A percentile compares a stretch with the other conserved stretches of the same genome.
Conservation (phyloP, 345 rosid species). For the Gossypium thurberi region DNA sequence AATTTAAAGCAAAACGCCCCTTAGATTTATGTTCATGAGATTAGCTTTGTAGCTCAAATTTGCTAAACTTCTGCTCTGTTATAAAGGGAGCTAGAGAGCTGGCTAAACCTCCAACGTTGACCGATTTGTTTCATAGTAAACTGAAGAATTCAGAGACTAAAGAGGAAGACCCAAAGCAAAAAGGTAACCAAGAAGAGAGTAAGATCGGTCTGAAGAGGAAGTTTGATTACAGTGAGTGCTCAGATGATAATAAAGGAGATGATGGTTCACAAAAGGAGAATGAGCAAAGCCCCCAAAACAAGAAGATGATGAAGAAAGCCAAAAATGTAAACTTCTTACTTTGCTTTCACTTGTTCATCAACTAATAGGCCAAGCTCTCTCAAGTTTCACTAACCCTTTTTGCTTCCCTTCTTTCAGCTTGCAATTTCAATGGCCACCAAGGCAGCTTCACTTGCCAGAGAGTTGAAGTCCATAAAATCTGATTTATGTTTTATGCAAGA, state of each 20-base stretch:
- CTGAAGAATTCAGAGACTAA: slow-evolving; percentile 27
- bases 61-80: slow-evolving; percentile 4
- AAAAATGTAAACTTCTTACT: slow-evolving; percentile 46
- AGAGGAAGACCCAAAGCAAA: slow-evolving; percentile 19
- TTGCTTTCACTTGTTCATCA: neutral
- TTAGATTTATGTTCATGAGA: neutral
- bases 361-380: neutral
- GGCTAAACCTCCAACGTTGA: slow-evolving; percentile 72
- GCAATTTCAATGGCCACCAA: slow-evolving; percentile 79
- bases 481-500: slow-evolving; percentile 74
- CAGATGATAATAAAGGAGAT: slow-evolving; percentile 18
- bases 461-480: slow-evolving; percentile 60
- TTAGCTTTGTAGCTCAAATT: neutral
- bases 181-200: slow-evolving; percentile 23
- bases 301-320: slow-evolving; percentile 53
- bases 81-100: slow-evolving; percentile 73
- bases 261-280: slow-evolving; percentile 28
- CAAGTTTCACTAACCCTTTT: slow-evolving; percentile 1
- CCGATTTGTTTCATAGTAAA: slow-evolving; percentile 53
- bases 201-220: slow-evolving; percentile 60
- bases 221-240: slow-evolving; percentile 35
- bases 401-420: slow-evolving; percentile 38
- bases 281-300: slow-evolving; percentile 32
- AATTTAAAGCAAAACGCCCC: neutral
- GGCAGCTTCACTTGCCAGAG: slow-evolving; percentile 75